phyloP scores from a whole-genome alignment of 2,329 filamentous ascomycete species.

The Fusarium keratoplasticum region DNA sequence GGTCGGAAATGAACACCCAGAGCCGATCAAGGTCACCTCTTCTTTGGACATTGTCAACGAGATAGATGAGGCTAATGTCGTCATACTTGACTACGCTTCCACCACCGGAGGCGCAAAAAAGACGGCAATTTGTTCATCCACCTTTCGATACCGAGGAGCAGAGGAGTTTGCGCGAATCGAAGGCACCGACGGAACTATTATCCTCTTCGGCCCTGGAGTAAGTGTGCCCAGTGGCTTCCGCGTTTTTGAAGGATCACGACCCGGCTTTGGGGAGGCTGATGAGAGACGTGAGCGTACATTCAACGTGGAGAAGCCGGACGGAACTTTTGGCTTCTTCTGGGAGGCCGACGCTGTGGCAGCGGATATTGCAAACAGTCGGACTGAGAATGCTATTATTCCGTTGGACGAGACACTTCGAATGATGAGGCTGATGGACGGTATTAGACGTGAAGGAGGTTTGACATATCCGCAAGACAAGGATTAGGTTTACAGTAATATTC shows the following conservation, averaged over 20 bases:
- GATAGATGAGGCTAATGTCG: slow-evolving; percentile 6
- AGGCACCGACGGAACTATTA: slow-evolving; percentile 13
- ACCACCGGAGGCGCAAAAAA: slow-evolving; percentile 1
- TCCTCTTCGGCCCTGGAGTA: slow-evolving; percentile 11
- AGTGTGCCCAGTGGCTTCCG: slow-evolving; percentile 21
- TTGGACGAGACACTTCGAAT: slow-evolving; percentile 58
- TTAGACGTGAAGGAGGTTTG: slow-evolving; percentile 43
- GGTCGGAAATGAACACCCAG: slow-evolving; percentile 16
- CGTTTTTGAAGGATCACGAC: slow-evolving; percentile 6
- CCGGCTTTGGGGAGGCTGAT: background rate
- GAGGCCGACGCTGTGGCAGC: slow-evolving; percentile 24
- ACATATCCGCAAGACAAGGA: slow-evolving; percentile 19
- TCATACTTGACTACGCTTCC: slow-evolving; percentile 13
- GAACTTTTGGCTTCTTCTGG: slow-evolving; percentile 21
- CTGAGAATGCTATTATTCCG: slow-evolving; percentile 57
- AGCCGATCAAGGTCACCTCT: slow-evolving; percentile 1
- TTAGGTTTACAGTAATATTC: background rate
- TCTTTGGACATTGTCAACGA: slow-evolving; percentile 19
- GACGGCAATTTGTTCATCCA: slow-evolving; percentile 17
- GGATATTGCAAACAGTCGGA: slow-evolving; percentile 41
- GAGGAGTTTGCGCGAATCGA: slow-evolving; percentile 15
- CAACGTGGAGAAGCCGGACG: slow-evolving; percentile 14
- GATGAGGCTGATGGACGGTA: slow-evolving; percentile 60
- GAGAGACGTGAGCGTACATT: slow-evolving; percentile 4
- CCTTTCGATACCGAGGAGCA: slow-evolving; percentile 16